Evolutionary conservation across 208 protist species (phyloP).

Genomic region (Spongospora subterranea): DNA sequence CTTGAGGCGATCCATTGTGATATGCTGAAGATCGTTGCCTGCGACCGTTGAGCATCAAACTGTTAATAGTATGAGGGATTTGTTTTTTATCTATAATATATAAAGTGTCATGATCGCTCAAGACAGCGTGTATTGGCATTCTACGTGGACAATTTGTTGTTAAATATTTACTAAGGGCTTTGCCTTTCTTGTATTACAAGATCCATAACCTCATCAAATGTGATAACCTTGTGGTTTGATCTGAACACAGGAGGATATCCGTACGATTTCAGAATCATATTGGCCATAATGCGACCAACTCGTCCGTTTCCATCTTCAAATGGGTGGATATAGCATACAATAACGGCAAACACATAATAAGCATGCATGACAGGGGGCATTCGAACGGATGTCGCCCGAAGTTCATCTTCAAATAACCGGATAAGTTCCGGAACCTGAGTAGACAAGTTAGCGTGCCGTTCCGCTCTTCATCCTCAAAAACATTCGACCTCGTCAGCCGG

Average conservation of each 20-base stretch:
- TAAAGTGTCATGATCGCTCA: too few relatives aligned
- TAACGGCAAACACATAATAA: conserved; percentile 45
- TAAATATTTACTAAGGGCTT: not conserved
- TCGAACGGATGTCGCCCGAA: not conserved
- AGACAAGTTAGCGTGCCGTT: not conserved
- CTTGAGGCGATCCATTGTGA: conserved; percentile 36
- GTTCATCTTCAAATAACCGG: conserved; percentile 12
- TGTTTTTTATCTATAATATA: not conserved
- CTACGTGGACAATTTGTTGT: not conserved
- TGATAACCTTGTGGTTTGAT: conserved; percentile 45
- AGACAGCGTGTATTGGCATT: not conserved
- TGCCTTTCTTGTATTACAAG: not conserved
- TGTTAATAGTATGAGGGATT: not conserved
- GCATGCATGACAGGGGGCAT: conserved; percentile 16
- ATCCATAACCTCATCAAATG: conserved; percentile 40
- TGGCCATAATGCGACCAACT: conserved; percentile 6
- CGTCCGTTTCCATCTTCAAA: conserved; percentile 54
- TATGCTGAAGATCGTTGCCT: conserved; percentile 52
- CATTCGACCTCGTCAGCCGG: conserved; percentile 2
- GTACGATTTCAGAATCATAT: conserved; percentile 54
- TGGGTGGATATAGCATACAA: conserved; percentile 47
- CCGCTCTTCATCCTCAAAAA: not conserved
- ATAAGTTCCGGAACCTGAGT: conserved; percentile 38
- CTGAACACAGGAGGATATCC: conserved; percentile 36
- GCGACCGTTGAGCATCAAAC: not conserved